Evolutionary conservation across 208 protist genomes (phyloP).

Genomic region (Leishmania martiniquensis): DNA sequence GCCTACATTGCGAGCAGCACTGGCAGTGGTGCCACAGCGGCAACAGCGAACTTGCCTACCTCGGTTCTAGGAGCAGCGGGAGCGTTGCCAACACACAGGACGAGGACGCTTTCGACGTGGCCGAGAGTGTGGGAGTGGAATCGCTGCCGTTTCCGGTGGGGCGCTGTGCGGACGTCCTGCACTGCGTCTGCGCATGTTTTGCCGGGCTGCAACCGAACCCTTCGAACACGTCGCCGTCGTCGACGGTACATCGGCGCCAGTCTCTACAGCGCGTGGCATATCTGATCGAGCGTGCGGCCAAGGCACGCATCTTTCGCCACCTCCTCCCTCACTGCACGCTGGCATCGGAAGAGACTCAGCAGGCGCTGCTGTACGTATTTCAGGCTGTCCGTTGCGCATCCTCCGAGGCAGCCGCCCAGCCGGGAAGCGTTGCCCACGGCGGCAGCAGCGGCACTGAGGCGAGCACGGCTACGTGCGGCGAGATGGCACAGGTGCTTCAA

Average conservation of each 20-base stretch:
- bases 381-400: slow-evolving; percentile 33
- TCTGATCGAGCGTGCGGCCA: slow-evolving; percentile 57
- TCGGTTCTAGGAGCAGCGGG: not conserved
- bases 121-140: not conserved
- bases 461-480: slow-evolving; percentile 36
- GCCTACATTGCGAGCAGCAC: slow-evolving; percentile 31
- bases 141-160: slow-evolving; percentile 42
- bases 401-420: not conserved
- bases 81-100: not conserved
- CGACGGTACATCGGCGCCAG: slow-evolving; percentile 4
- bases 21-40: not conserved
- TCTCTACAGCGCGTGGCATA: slow-evolving; percentile 41
- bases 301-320: slow-evolving; percentile 49
- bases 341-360: slow-evolving; percentile 7
- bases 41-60: not conserved
- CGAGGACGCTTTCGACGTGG: not conserved
- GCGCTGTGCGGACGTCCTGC: slow-evolving; percentile 48
- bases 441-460: not conserved
- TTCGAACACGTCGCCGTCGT: not conserved
- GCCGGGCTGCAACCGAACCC: slow-evolving; percentile 13
- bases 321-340: slow-evolving; percentile 51
- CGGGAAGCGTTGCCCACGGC: not conserved
- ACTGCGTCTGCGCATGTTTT: slow-evolving; percentile 58
- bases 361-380: slow-evolving; percentile 43
- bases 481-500: slow-evolving; percentile 61